Evolutionary conservation across 495 filamentous ascomycete species (phyloP).

Genomic region (Aspergillus funiculosus): DNA sequence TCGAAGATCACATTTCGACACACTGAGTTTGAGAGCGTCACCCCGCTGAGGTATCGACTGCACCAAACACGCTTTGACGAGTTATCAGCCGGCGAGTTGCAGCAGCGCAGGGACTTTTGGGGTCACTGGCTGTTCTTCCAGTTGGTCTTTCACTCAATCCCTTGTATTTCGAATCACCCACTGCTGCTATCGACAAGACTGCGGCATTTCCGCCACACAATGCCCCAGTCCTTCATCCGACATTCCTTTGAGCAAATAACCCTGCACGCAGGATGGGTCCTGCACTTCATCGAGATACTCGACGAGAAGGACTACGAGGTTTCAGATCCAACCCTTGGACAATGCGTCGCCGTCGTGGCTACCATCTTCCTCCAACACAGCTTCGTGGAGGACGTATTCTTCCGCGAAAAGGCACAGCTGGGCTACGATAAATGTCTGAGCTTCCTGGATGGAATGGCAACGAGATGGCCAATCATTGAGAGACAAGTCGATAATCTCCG

Average conservation of each 20-base stretch:
- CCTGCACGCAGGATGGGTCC: slow-evolving; percentile 6
- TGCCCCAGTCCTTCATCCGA: slow-evolving; percentile 9
- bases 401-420: slow-evolving; percentile 8
- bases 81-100: not conserved
- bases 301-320: slow-evolving; percentile 5
- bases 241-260: slow-evolving; percentile 11
- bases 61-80: slow-evolving; percentile 10
- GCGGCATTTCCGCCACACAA: slow-evolving; percentile 8
- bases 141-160: slow-evolving; percentile 7
- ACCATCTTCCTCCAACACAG: slow-evolving; percentile 11
- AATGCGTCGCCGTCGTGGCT: slow-evolving; percentile 4
- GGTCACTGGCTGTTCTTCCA: slow-evolving; percentile 11
- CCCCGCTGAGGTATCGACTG: slow-evolving; percentile 6
- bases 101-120: slow-evolving; percentile 6
- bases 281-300: slow-evolving; percentile 6
- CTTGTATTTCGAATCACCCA: slow-evolving; percentile 8
- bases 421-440: slow-evolving; percentile 6
- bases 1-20: slow-evolving; percentile 9
- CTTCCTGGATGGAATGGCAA: slow-evolving; percentile 3
- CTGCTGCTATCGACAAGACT: slow-evolving; percentile 6
- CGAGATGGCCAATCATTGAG: slow-evolving; percentile 6
- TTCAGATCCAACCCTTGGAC: slow-evolving; percentile 5
- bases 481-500: slow-evolving; percentile 9
- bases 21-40: slow-evolving; percentile 10
- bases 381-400: slow-evolving; percentile 10